These are phyloP conservation scores for Aspergillus hiratsukae DNA, from an alignment of 2,329 filamentous ascomycete species.

Conservation along the genomic window DNA sequence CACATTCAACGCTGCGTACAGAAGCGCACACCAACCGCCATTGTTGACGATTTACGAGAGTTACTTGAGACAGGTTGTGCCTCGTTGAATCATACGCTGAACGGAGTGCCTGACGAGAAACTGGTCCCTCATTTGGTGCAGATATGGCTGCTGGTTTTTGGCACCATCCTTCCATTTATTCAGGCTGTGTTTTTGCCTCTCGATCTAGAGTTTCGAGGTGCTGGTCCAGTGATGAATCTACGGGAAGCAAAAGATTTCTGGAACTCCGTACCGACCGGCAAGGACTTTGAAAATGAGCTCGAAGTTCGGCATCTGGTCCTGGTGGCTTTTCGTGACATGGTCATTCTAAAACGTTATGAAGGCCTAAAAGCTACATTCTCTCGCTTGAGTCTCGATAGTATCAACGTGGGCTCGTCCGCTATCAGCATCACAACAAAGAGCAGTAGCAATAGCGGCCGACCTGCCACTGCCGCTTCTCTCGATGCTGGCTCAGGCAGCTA, in stretches of 20 bases:
- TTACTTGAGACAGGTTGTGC: conserved; percentile 69
- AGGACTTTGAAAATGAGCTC: conserved; percentile 54
- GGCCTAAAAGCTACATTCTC: conserved; percentile 86
- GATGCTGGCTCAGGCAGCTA: conserved; percentile 73
- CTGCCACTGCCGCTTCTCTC: conserved; percentile 69
- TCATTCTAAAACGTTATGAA: conserved; percentile 86
- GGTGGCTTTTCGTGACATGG: conserved; percentile 78
- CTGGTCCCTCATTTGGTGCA: conserved; percentile 89
- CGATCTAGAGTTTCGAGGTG: conserved; percentile 87
- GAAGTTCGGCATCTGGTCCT: conserved; percentile 88
- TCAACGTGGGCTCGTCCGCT: conserved; percentile 49
- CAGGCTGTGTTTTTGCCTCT: conserved; percentile 92
- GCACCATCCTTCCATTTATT: conserved; percentile 83
- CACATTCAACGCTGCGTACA: conserved; percentile 61
- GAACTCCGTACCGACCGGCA: conserved; percentile 61
- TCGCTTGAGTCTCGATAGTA: conserved; percentile 77
- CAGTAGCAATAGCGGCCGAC: conserved; percentile 50
- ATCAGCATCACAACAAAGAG: conserved; percentile 39
- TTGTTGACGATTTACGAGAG: conserved; percentile 61
- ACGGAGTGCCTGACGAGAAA: conserved; percentile 73
- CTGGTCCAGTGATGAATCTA: conserved; percentile 69
- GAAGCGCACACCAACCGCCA: conserved; percentile 53
- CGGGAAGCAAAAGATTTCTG: conserved; percentile 87
- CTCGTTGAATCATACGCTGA: conserved; percentile 77
- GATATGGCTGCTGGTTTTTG: conserved; percentile 91